Conservation (phyloP, 2,329 filamentous ascomycete species). For the Escovopsis sp. region DNA sequence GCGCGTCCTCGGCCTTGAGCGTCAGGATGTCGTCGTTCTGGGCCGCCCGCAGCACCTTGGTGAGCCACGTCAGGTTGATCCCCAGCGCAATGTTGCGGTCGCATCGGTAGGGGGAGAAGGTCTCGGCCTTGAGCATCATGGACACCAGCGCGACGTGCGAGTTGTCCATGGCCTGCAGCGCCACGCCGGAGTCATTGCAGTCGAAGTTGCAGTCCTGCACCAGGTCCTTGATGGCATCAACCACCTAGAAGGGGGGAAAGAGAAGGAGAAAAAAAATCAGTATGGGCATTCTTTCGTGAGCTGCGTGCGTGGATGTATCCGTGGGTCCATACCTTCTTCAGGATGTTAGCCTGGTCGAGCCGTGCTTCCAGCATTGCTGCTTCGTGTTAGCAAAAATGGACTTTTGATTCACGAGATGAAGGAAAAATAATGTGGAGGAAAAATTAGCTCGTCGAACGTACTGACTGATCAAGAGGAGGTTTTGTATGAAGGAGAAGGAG, state of each 20-base stretch:
- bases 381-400: not conserved
- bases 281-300: no score
- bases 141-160: constrained; percentile 97
- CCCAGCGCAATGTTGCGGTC: constrained; percentile 97
- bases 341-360: constrained; percentile 79
- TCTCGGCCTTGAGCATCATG: constrained; percentile 95
- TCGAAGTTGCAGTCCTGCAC: constrained; percentile 99
- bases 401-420: not conserved
- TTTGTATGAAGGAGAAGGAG: not conserved
- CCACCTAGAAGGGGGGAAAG: constrained; percentile 57
- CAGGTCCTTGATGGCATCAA: constrained; percentile 97
- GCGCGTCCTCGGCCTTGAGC: constrained; percentile 92
- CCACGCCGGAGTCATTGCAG: constrained; percentile 98
- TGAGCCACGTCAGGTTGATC: constrained; percentile 91
- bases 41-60: constrained; percentile 89
- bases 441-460: not conserved
- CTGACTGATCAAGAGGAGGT: not conserved
- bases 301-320: no score
- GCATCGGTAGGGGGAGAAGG: constrained; percentile 90
- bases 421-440: not conserved
- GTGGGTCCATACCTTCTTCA: constrained; percentile 64
- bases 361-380: constrained; percentile 83
- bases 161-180: constrained; percentile 99
- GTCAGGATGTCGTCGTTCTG: constrained; percentile 92
- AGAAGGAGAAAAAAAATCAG: no score